Percentiles rank a stretch among this genome's conserved stretches.
These are phyloP conservation scores for Crassisporium funariophilum DNA, from an alignment of 768 basidiomycete genomes.

Conservation along the genomic window DNA sequence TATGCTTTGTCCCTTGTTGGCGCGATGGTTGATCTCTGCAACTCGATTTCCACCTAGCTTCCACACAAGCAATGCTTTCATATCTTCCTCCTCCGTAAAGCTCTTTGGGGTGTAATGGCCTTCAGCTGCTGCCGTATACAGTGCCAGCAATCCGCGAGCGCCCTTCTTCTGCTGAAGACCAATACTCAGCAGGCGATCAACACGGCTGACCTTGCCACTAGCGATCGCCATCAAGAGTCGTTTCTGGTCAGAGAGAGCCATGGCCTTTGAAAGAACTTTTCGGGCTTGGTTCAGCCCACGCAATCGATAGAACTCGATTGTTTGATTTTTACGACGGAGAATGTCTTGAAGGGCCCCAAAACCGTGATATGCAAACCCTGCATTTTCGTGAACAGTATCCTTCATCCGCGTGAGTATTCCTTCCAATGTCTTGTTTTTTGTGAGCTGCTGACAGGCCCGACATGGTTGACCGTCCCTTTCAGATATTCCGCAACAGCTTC, in stretches of 20 bases:
- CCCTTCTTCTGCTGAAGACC: conserved; percentile 10
- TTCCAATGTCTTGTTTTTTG: too few species aligned
- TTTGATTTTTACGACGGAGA: not conserved
- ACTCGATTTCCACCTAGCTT: conserved; percentile 17
- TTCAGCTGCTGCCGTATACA: conserved; percentile 7
- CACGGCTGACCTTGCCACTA: conserved; percentile 16
- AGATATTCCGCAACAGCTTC: too few species aligned
- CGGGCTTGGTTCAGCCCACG: conserved; percentile 14
- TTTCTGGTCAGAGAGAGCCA: conserved; percentile 18
- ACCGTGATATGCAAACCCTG: too few species aligned
- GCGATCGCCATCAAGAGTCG: conserved; percentile 15
- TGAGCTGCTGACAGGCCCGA: too few species aligned
- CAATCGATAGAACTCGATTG: conserved; percentile 8
- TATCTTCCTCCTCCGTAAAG: conserved; percentile 23
- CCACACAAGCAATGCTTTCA: conserved; percentile 22
- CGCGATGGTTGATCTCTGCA: conserved; percentile 21
- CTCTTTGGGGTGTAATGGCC: conserved; percentile 19
- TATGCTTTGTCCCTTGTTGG: conserved; percentile 7
- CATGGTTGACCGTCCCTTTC: too few species aligned
- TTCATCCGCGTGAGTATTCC: too few species aligned
- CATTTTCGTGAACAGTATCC: too few species aligned
- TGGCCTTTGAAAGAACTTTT: conserved; percentile 11
- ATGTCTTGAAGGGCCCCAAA: not conserved
- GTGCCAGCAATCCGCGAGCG: conserved; percentile 5
- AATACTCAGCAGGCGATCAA: conserved; percentile 17